These are phyloP conservation scores for Chlorella variabilis DNA, from an alignment of 163 green algal genomes.

Conservation along the genomic window DNA sequence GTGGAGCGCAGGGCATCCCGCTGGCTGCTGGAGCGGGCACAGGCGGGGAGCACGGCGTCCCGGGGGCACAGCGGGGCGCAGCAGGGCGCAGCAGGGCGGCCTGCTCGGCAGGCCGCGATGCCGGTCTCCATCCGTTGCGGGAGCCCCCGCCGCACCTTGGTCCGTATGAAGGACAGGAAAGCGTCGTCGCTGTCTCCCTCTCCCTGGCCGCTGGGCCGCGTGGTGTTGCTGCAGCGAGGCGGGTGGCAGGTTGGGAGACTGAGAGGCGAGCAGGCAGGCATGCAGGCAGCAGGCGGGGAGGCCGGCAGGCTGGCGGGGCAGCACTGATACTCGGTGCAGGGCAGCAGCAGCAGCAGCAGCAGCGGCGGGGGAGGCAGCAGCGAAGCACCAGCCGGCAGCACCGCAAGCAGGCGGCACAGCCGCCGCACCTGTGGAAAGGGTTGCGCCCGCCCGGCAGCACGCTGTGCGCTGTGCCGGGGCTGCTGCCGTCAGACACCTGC, in stretches of 20 bases:
- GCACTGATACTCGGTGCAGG: no score
- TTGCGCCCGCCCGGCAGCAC: not conserved
- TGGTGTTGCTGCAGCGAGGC: not conserved
- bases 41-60: no score
- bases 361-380: not conserved
- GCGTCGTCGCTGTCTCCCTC: not conserved
- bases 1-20: no score
- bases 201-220: not conserved
- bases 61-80: no score
- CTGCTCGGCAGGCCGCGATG: no score
- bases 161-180: not conserved
- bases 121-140: no score
- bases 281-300: no score
- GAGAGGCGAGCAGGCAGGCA: no score
- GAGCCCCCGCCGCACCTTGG: not conserved
- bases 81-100: no score
- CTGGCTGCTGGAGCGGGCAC: no score
- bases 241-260: no score
- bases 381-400: not conserved
- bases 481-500: not conserved
- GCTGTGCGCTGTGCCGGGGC: not conserved
- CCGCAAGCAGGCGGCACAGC: not conserved
- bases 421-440: not conserved
- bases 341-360: not conserved
- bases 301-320: no score